phyloP scores from a whole-genome alignment of 2,329 filamentous ascomycete species.

The Colletotrichum higginsianum region DNA sequence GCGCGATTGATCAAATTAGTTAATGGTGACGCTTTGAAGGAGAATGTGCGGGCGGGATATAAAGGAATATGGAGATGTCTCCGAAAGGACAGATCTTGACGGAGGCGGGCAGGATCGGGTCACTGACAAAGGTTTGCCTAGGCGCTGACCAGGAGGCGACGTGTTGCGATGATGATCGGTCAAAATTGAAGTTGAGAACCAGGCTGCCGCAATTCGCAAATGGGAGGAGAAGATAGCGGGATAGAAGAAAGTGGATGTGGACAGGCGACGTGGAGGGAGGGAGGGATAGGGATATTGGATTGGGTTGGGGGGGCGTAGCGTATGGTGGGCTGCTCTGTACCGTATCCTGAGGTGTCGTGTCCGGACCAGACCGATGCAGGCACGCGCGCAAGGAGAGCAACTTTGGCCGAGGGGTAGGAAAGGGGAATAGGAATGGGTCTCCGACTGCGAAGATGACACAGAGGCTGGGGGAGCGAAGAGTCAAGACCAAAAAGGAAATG shows the following conservation, averaged over 20 bases:
- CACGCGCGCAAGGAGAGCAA: slow-evolving; percentile 41
- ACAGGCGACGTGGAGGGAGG: slow-evolving; percentile 42
- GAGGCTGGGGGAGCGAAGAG: slow-evolving; percentile 20
- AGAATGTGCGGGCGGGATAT: slow-evolving; percentile 35
- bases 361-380: slow-evolving; percentile 41
- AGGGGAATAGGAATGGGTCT: slow-evolving; percentile 27
- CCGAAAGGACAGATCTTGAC: slow-evolving; percentile 40
- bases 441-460: slow-evolving; percentile 30
- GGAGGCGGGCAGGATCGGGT: slow-evolving; percentile 21
- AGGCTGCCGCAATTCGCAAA: slow-evolving; percentile 43
- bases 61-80: slow-evolving; percentile 16
- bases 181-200: slow-evolving; percentile 33
- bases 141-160: slow-evolving; percentile 32
- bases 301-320: slow-evolving; percentile 33
- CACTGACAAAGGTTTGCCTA: slow-evolving; percentile 39
- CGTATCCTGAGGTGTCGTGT: slow-evolving; percentile 42
- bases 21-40: slow-evolving; percentile 29
- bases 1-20: slow-evolving; percentile 34
- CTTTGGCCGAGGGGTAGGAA: slow-evolving; percentile 37
- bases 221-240: slow-evolving; percentile 38
- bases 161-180: slow-evolving; percentile 22
- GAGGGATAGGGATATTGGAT: slow-evolving; percentile 42
- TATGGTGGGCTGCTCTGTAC: slow-evolving; percentile 40
- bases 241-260: slow-evolving; percentile 43
- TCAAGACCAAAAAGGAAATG: slow-evolving; percentile 11